Percentiles rank a stretch among this genome's conserved stretches.
These are phyloP conservation scores for Daldinia bambusicola DNA, from an alignment of 495 filamentous ascomycete genomes.

Conservation along the genomic window DNA sequence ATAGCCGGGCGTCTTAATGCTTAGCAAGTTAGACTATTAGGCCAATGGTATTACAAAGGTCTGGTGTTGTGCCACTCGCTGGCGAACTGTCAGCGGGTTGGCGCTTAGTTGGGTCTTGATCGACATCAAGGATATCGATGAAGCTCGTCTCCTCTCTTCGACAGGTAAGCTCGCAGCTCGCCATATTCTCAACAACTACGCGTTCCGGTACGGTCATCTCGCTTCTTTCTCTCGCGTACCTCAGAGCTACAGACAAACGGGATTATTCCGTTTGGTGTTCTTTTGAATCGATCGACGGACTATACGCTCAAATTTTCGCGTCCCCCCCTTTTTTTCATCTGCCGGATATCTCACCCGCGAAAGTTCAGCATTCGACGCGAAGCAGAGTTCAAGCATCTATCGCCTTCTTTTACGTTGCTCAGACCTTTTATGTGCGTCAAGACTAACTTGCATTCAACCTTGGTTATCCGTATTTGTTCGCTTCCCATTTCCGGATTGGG, in stretches of 20 bases:
- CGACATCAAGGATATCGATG: slow-evolving; percentile 36
- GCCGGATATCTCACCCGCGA: slow-evolving; percentile 25
- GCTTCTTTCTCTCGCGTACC: slow-evolving; percentile 1
- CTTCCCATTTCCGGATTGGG: slow-evolving; percentile 48
- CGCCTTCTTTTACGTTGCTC: slow-evolving; percentile 34
- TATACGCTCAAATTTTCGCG: slow-evolving; percentile 17
- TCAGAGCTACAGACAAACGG: slow-evolving; percentile 4
- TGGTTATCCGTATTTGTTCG: slow-evolving; percentile 46
- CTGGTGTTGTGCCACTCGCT: slow-evolving; percentile 23
- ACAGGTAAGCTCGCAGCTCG: slow-evolving; percentile 12
- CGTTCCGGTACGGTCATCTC: background rate
- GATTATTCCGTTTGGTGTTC: background rate
- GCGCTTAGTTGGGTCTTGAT: slow-evolving; percentile 37
- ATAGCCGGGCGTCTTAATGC: slow-evolving; percentile 31
- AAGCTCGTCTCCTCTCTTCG: slow-evolving; percentile 18
- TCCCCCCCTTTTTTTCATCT: slow-evolving; percentile 23
- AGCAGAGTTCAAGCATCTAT: slow-evolving; percentile 28
- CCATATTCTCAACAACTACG: slow-evolving; percentile 17
- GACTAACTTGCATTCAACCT: slow-evolving; percentile 26
- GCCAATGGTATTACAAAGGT: slow-evolving; percentile 27
- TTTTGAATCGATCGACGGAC: slow-evolving; percentile 12
- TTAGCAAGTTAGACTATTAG: slow-evolving; percentile 22
- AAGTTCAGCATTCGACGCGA: slow-evolving; percentile 28
- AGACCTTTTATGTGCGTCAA: slow-evolving; percentile 39
- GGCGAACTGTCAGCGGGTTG: slow-evolving; percentile 45